Percentiles rank a stretch among this genome's conserved stretches.
phyloP scores from a whole-genome alignment of 2,329 filamentous ascomycete species.

The Diaporthe nobilis region DNA sequence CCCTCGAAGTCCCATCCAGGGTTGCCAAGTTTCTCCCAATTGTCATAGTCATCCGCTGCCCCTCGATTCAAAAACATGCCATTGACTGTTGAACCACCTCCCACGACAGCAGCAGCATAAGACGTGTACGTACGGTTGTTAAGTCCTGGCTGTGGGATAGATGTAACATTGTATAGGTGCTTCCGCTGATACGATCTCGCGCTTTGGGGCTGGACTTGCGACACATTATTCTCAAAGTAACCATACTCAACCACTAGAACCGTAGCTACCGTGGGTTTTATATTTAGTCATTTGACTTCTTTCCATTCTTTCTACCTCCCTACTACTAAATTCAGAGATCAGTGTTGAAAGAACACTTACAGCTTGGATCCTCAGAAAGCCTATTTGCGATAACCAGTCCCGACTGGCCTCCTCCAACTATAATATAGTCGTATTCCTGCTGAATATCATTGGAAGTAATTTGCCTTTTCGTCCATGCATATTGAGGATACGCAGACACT shows the following conservation, averaged over 20 bases:
- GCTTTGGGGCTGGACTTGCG: background rate
- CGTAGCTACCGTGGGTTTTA: background rate
- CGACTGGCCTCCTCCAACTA: conserved; percentile 5
- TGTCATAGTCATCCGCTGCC: background rate
- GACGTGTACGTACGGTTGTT: background rate
- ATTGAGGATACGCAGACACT: background rate
- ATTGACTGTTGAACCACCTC: background rate
- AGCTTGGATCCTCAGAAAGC: background rate
- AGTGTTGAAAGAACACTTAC: background rate
- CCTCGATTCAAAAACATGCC: background rate
- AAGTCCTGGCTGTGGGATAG: background rate
- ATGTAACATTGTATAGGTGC: conserved; percentile 1
- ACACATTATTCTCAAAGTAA: background rate
- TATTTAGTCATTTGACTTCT: background rate
- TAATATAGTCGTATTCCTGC: background rate
- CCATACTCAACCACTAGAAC: background rate
- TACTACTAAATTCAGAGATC: background rate
- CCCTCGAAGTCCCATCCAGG: background rate
- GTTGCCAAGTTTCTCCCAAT: background rate
- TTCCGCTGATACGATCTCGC: background rate
- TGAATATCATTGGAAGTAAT: background rate
- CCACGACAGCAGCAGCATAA: background rate
- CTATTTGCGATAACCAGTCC: background rate
- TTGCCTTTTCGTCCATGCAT: background rate
- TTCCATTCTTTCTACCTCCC: background rate